Base-by-base conservation (phyloP, 345 rosid genomes). In the Acer negundo region DNA sequence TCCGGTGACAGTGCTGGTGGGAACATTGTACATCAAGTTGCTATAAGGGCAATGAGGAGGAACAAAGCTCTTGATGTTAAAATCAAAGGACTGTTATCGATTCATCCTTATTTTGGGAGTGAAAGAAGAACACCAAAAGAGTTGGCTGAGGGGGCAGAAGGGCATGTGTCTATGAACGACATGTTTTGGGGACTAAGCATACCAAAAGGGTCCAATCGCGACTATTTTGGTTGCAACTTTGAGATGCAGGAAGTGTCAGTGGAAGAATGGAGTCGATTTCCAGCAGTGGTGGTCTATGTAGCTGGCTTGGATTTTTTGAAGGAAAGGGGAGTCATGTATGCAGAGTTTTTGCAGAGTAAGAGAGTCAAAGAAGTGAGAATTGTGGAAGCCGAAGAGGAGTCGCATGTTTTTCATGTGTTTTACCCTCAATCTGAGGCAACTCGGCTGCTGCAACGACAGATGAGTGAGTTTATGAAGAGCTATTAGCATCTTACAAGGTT, bases 1-100 rank as follows among this genome's bases (percentile, higher is more conserved):
- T 89, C 90, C 0, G 93, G 93, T 28, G 93, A 91, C 80, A 89
- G 92, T 12, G 92, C 93, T 0, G 90, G 93, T 62, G 92, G 88
- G 11, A 91, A 91, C 87, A 89, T 89, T 70, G 83, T 84, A 47
- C 92, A 91, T 80, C 82, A 83, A 10, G 84, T 91, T 44, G 88
- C 81, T 44, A 64, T 83, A 26, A 81, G 28, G 80, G 84, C 83
- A 15, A 74, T 80, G 16, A 79, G 80, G 16, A 79, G 80, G 75
- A 78, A 68, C 38, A 70, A 56, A 24, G 44, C 59, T 47, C 61
- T 53, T 6, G 17, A 69, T n/a, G 77, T 83, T 47, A 75, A 82
- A 8, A 82, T 91, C 66, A 82, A 67, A 58, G 89, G 93, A 9
- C 19, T 91, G 80, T 20, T 86, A 74, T 38, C 40, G 46, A 82